Base-by-base conservation (phyloP, 371 early-diverging fungal species). In the Mucor lusitanicus region DNA sequence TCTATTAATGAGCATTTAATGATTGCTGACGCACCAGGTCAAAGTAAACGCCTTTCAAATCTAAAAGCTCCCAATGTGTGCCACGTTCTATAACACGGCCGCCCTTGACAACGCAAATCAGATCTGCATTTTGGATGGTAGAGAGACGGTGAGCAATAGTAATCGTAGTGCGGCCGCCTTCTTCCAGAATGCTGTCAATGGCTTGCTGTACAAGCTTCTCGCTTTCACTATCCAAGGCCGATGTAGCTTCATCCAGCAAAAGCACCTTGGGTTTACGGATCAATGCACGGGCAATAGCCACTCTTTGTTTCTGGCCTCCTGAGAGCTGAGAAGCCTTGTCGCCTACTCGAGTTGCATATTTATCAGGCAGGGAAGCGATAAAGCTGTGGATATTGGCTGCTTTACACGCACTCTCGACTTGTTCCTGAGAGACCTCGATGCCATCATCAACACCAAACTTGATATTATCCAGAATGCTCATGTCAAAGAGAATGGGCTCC, bases 221-320 rank as follows among this genome's bases (percentile, higher is more conserved):
- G 48, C 91, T 88, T 73, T 93, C 89, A 30, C 91, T 87, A 75
- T 97, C 97, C 53, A 97, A 69, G 1, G 97, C 96, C 7, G 94
- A 91, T 3, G 99, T 99, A 1, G 99, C 97, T 72, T 99, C 99
- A 73, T 99, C 99, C 44, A 99, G 79, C 25, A 99, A 77, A 54
- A 98, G 77, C 11, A 98, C 87, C 63, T 81, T 85, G 23, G 96
- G 96, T 66, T 95, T 89, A 61, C 92, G 90, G 70, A 98, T 87
- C 69, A 89, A 54, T 0, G 89, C 89, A 63, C 93, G 83, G 17
- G 91, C 88, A 67, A 91, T 83, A 25, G 87, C 81, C 77, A 92
- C 85, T 71, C 91, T 86, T 72, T 92, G 92, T 66, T 88, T 88
- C 73, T 87, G 87, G 33, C 93, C 93, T 56, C 92, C 92, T 61